Percentiles rank a stretch among this genome's conserved stretches.
phyloP scores from a whole-genome alignment of 176 grass and related monocot genomes.

The Cenchrus fungigraminus region DNA sequence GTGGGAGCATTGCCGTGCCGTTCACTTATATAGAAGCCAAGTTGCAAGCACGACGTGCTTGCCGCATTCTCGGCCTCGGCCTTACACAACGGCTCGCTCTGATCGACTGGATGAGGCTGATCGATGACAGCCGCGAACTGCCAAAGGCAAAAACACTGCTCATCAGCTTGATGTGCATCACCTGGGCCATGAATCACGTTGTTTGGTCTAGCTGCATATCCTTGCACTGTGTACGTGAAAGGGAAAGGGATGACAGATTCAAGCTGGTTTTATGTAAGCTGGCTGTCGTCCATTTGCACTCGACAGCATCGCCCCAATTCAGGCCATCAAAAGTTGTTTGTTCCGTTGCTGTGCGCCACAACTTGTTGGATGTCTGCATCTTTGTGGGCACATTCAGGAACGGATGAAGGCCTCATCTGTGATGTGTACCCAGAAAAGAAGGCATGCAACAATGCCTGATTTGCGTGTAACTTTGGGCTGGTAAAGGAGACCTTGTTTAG shows the following conservation, averaged over 20 bases:
- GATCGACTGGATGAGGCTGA: too few relatives aligned
- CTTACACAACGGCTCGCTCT: too few relatives aligned
- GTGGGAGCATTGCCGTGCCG: too few relatives aligned
- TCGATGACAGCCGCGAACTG: too few relatives aligned
- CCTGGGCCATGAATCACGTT: constrained; percentile 4
- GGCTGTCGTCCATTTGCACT: background rate
- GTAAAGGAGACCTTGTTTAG: too few relatives aligned
- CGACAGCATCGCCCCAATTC: background rate
- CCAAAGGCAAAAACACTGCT: background rate
- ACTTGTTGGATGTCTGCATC: background rate
- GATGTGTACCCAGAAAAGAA: background rate
- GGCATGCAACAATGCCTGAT: background rate
- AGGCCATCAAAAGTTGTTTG: background rate
- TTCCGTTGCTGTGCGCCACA: background rate
- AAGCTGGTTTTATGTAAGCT: background rate
- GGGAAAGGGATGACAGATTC: background rate
- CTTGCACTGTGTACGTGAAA: background rate
- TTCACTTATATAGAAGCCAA: too few relatives aligned
- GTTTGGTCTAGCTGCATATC: background rate
- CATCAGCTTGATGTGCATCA: background rate
- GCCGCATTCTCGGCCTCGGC: too few relatives aligned
- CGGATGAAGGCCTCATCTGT: background rate
- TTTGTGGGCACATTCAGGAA: background rate
- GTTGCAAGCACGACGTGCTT: too few relatives aligned
- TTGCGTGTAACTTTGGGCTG: background rate